Conservation (phyloP, 2,329 filamentous ascomycete genomes). For the Fonsecaea pugnacius region DNA sequence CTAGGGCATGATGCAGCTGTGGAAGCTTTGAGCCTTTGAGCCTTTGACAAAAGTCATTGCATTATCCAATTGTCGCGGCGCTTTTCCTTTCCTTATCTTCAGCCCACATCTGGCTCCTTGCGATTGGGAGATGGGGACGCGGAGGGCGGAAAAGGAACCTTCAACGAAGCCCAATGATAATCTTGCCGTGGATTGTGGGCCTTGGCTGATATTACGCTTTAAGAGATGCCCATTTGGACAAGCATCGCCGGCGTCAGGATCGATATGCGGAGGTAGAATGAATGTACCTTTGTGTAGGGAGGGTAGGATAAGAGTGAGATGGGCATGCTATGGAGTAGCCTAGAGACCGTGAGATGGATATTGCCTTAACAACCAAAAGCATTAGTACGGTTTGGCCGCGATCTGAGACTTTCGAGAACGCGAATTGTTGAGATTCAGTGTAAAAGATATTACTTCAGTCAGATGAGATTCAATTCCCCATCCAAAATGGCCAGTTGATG, state of each 20-base stretch:
- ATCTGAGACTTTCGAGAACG: no score
- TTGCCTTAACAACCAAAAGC: neutral
- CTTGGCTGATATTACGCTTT: neutral
- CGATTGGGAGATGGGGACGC: constrained; percentile 2
- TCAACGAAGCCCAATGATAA: neutral
- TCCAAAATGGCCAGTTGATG: neutral
- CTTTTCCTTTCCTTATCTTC: neutral
- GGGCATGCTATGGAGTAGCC: neutral
- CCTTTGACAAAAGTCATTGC: constrained; percentile 1
- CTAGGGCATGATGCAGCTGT: neutral
- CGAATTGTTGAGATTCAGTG: no score
- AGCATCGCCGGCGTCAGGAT: neutral
- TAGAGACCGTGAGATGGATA: neutral
- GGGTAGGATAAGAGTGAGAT: neutral
- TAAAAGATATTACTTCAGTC: neutral
- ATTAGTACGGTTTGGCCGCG: no score
- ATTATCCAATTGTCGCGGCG: neutral
- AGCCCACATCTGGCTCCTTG: neutral
- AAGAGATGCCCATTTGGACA: neutral
- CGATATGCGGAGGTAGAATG: neutral
- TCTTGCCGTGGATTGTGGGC: neutral
- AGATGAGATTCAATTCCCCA: neutral
- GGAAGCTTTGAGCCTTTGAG: neutral
- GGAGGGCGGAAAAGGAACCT: neutral
- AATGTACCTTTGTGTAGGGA: neutral